Conservation (phyloP, 2,329 filamentous ascomycete genomes). For the Penicillium crustosum region DNA sequence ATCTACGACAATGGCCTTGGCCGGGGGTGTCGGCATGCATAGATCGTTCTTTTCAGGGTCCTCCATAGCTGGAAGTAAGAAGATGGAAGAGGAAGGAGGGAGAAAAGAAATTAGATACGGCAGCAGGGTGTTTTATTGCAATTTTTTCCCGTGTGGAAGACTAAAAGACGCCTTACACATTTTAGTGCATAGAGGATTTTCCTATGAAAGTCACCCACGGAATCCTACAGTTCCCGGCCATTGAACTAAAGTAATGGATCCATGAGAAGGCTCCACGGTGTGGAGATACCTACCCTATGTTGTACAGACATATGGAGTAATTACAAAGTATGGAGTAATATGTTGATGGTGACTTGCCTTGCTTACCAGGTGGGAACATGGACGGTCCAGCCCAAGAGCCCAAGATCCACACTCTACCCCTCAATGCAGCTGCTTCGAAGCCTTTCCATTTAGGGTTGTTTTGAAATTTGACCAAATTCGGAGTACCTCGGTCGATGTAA, state of each 20-base stretch:
- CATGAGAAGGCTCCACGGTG: constrained; percentile 4
- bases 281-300: constrained; percentile 10
- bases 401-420: constrained; percentile 8
- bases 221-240: constrained; percentile 7
- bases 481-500: constrained; percentile 1
- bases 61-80: constrained; percentile 7
- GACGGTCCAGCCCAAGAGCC: constrained; percentile 9
- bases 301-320: background rate
- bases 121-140: background rate
- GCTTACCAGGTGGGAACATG: constrained; percentile 6
- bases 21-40: constrained; percentile 8
- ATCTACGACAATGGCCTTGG: constrained; percentile 9
- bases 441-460: background rate
- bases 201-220: background rate
- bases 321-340: background rate
- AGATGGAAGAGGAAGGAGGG: background rate
- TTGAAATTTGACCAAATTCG: background rate
- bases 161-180: background rate
- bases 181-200: background rate
- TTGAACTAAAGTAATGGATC: background rate
- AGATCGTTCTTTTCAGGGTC: constrained; percentile 16
- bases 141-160: background rate
- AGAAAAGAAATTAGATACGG: background rate
- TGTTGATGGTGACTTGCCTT: background rate
- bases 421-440: background rate